These are phyloP conservation scores for Ilyonectria destructans DNA, from an alignment of 2,329 filamentous ascomycete genomes.

Conservation along the genomic window DNA sequence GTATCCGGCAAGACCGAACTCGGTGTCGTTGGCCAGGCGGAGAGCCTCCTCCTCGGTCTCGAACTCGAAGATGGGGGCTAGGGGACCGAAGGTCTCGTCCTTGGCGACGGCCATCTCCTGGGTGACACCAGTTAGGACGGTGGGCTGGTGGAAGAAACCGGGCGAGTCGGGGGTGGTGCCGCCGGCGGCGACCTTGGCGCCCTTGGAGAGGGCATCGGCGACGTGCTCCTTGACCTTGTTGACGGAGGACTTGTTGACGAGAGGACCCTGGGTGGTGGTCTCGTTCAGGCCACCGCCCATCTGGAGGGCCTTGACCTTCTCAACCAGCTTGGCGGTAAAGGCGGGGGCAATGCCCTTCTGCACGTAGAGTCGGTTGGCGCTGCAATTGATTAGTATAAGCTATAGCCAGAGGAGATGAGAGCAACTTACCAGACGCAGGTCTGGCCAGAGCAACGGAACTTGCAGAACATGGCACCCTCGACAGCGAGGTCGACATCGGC, in stretches of 20 bases:
- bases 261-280: constrained; percentile 52
- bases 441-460: constrained; percentile 67
- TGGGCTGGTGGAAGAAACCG: constrained; percentile 78
- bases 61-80: constrained; percentile 51
- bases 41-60: constrained; percentile 59
- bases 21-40: constrained; percentile 57
- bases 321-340: constrained; percentile 51
- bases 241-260: constrained; percentile 78
- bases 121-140: constrained; percentile 74
- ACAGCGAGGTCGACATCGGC: constrained; percentile 76
- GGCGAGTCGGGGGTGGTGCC: constrained; percentile 76
- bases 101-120: constrained; percentile 50
- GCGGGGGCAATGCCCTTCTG: constrained; percentile 51
- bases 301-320: constrained; percentile 50
- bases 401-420: neutral
- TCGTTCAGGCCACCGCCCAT: constrained; percentile 48
- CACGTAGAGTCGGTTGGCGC: constrained; percentile 56
- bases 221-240: constrained; percentile 75
- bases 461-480: constrained; percentile 64
- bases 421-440: constrained; percentile 71
- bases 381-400: constrained; percentile 36
- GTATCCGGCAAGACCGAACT: constrained; percentile 57
- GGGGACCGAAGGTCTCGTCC: constrained; percentile 55
- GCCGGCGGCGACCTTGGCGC: constrained; percentile 71
- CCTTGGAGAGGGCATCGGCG: constrained; percentile 73